phyloP scores from a whole-genome alignment of 176 grass and related monocot genomes.

The Ensete glaucum region DNA sequence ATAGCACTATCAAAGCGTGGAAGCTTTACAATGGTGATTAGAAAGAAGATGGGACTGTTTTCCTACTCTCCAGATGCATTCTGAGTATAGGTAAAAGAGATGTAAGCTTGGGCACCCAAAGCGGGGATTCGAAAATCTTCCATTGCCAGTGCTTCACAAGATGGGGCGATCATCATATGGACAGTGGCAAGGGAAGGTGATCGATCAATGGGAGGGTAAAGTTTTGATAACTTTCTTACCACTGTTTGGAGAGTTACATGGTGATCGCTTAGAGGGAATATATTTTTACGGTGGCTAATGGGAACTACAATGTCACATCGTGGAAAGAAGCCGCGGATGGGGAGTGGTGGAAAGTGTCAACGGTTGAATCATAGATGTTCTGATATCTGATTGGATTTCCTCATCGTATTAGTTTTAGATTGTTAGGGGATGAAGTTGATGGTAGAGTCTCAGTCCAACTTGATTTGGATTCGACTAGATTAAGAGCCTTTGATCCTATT shows the following conservation, averaged over 20 bases:
- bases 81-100: background rate
- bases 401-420: background rate
- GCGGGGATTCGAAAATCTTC: background rate
- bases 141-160: conserved; percentile 1
- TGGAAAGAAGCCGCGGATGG: conserved; percentile 4
- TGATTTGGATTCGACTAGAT: too few species aligned
- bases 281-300: background rate
- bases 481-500: too few species aligned
- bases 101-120: background rate
- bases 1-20: conserved; percentile 4
- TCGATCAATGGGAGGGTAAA: background rate
- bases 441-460: too few species aligned
- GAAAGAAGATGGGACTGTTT: conserved; percentile 6
- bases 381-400: background rate
- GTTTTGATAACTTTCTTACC: background rate
- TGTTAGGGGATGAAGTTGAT: too few species aligned
- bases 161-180: background rate
- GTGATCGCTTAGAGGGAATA: conserved; percentile 5
- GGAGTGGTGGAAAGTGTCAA: background rate
- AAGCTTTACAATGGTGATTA: background rate
- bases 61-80: background rate
- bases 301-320: background rate
- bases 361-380: background rate
- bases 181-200: background rate
- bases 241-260: background rate